Evolutionary conservation across 1,284 basidiomycete genomes (phyloP), one percentile per base, ranked within the genome.

Genomic region (Psilocybe mexicana): DNA sequence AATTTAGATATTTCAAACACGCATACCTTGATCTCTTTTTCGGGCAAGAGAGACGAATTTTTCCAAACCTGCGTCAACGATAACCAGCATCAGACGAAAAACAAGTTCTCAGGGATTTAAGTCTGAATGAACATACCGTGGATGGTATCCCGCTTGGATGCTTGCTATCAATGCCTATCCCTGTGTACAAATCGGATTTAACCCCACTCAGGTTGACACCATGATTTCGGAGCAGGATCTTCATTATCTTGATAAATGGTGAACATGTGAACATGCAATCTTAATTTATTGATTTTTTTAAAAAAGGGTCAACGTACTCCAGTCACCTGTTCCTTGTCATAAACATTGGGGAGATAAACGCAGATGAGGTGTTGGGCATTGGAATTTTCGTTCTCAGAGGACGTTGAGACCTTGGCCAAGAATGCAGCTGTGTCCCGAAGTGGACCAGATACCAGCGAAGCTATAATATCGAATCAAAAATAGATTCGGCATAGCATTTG

Each of bases 131-230:
- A 63, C 71, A 57, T 61, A 88, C 88, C 61, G 88, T 89, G 33
- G 88, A 86, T 43, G 77, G 80, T 51, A 90, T 79, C 2, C 88
- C 86, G 68, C 86, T 88, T 1, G 84, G 68, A 65, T 90, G 88
- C 65, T 90, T 90, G 70, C 87, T 89, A 63, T 90, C 86, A 54
- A 90, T 72, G 3, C 85, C 87, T 87, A 88, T 80, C 0, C 64
- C 47, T 2, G 88, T 88, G 65, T 89, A 90, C 46, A 90, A 65
- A 65, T 89, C 76, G 4, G 86, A 82, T 66, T 90, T 90, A 10
- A 88, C 88, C 14, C 87, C 87, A 65, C 78, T 83, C 8, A 88
- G 76, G 64, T 76, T 83, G 53, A 83, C 65, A 0, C 88, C 87
- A 67, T 89, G 88, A 49, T 83, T 77, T 54, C 84, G 74, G 44